Evolutionary conservation across 2,329 filamentous ascomycete species (phyloP), one percentile per base, ranked within the genome.

Genomic region (Penicillium sp.): DNA sequence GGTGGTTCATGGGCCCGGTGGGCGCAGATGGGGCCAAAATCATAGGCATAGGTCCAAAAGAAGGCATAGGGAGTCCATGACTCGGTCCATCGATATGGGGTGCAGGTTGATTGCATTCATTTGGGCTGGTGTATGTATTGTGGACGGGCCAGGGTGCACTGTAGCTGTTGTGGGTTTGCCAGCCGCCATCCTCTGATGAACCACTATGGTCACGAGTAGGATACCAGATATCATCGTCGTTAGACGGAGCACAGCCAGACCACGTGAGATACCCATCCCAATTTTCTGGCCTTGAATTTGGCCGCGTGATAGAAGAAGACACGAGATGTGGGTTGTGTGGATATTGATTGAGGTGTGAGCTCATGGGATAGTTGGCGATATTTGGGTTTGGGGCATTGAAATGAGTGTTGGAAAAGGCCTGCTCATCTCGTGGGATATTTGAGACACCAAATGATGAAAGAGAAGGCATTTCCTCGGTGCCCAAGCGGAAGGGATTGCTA

Each of bases 401-500:
- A 0, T 38, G 40, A 19, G 15, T 3, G 4, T 21, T 21, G 9
- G 29, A 34, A 2, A 53, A 7, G 6, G 44, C 3, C 2, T 43
- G 11, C 2, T 58, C 45, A 0, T 58, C 50, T 21, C 31, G 33
- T 27, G 50, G 19, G 0, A 21, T 1, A 11, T 55, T 54, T 9
- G 46, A 15, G 3, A 57, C 36, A 2, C 43, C 58, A 23, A 60
- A 61, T 1, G 61, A 59, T 8, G 51, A 53, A 2, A 59, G 39
- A 8, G 60, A 63, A 11, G 60, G 46, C 0, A 50, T 50, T 0
- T 61, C 58, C 2, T 64, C 60, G 5, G 31, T 47, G 9, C 49
- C 46, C 2, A 50, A 43, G 9, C 59, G 49, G 6, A 65, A 61
- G 1, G 56, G 57, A 29, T 58, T 55, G 34, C 52, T 57, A 6